Percentiles rank a stretch among this genome's conserved stretches.
These are phyloP conservation scores for Colletotrichum endophyticum DNA, from an alignment of 2,329 filamentous ascomycete species.

Conservation along the genomic window DNA sequence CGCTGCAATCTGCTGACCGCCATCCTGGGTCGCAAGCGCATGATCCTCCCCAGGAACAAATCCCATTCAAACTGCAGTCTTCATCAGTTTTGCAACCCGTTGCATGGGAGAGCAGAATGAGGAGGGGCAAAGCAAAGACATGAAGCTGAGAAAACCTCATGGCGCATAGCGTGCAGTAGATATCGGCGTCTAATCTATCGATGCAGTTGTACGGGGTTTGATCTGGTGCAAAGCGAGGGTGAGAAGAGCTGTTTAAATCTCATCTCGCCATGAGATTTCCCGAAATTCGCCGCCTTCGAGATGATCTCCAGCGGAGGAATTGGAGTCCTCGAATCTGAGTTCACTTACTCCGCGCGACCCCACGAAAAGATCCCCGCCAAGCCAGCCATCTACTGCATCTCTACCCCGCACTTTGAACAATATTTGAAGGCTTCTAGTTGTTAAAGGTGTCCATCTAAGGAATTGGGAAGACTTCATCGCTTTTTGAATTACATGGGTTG, in stretches of 20 bases:
- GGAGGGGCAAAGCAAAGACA: not conserved
- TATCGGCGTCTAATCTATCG: not conserved
- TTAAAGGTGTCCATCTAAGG: not conserved
- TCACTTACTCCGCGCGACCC: not conserved
- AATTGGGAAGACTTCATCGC: not conserved
- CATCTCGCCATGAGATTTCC: not conserved
- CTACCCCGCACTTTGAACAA: not conserved
- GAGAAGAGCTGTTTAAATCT: not conserved
- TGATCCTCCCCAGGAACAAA: conserved; percentile 20
- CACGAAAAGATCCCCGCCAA: not conserved
- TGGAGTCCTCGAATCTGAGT: not conserved
- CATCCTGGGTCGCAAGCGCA: conserved; percentile 46
- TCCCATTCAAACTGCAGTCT: conserved; percentile 34
- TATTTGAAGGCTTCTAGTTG: not conserved
- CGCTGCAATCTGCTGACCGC: conserved; percentile 46
- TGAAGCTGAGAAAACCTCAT: not conserved
- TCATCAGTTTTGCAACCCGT: conserved; percentile 25
- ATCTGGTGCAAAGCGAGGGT: not conserved
- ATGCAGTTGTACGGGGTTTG: rapidly evolving
- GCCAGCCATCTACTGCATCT: not conserved
- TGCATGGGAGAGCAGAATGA: not conserved
- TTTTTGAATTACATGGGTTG: not conserved
- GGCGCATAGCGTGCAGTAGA: not conserved
- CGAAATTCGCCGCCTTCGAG: not conserved
- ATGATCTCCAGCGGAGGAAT: not conserved